These are phyloP conservation scores for Sporothrix variecibatus DNA, from an alignment of 2,329 filamentous ascomycete species.

Conservation along the genomic window DNA sequence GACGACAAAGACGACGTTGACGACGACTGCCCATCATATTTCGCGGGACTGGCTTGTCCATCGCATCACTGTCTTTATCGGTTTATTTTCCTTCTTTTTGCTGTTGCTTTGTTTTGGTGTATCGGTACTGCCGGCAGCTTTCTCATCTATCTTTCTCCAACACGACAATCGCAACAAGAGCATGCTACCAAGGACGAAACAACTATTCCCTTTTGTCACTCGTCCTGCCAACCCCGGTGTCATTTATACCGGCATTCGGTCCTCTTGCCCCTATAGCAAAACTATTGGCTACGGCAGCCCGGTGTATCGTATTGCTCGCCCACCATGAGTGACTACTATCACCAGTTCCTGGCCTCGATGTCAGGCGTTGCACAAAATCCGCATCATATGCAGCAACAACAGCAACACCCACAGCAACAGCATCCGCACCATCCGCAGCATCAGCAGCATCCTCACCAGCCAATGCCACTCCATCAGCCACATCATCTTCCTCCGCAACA, in stretches of 20 bases:
- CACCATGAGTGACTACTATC: constrained; percentile 59
- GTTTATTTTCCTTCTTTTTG: constrained; percentile 2
- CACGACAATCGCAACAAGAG: not conserved
- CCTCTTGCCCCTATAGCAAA: not conserved
- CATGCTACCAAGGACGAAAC: constrained; percentile 2
- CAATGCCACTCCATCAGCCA: not conserved
- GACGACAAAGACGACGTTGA: not conserved
- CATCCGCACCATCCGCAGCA: constrained; percentile 17
- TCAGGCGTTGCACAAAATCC: constrained; percentile 43
- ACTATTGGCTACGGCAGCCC: not conserved
- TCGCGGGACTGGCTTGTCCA: constrained; percentile 1
- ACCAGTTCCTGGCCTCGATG: constrained; percentile 57
- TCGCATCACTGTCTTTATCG: constrained; percentile 17
- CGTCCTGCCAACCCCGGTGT: not conserved
- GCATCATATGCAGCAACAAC: constrained; percentile 13
- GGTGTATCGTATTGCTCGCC: not conserved
- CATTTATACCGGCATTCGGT: not conserved
- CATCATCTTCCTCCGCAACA: constrained; percentile 15
- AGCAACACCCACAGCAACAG: constrained; percentile 18
- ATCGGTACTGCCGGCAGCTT: not conserved
- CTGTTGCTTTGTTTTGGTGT: not conserved
- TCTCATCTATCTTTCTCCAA: not conserved
- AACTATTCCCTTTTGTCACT: not conserved
- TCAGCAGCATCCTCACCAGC: constrained; percentile 5
- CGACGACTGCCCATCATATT: not conserved